A percentile compares a stretch with the other conserved stretches of the same genome.
Conservation (phyloP, 129 eudicot genomes). For the sunflower (Helianthus annuus) region HanXRQr2.0-SUNRISE NC_035438.2:66330665-66331164, state of each 20-base stretch:
- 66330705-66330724: conserved; percentile 84
- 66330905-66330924: no score
- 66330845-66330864: background rate
- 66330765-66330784: conserved; percentile 12
- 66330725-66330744: conserved; percentile 76
- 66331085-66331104: background rate
- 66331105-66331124: no score
- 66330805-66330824: no score
- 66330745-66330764: conserved; percentile 17
- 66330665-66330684: conserved; percentile 88
- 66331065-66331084: background rate
- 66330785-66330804: conserved; percentile 3
- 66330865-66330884: no score
- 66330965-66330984: conserved; percentile 46
- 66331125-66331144: no score
- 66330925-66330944: conserved; percentile 57
- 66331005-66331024: conserved; percentile 48
- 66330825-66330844: background rate
- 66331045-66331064: conserved; percentile 81
- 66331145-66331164: no score
- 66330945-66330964: conserved; percentile 48
- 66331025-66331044: conserved; percentile 66
- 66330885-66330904: conserved; percentile 53
- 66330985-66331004: conserved; percentile 43
- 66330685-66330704: conserved; percentile 96